A percentile compares a stretch with the other conserved stretches of the same genome.
Conservation (phyloP, 2,329 filamentous ascomycete genomes). For the Cephalotrichum gorgonifer region DNA sequence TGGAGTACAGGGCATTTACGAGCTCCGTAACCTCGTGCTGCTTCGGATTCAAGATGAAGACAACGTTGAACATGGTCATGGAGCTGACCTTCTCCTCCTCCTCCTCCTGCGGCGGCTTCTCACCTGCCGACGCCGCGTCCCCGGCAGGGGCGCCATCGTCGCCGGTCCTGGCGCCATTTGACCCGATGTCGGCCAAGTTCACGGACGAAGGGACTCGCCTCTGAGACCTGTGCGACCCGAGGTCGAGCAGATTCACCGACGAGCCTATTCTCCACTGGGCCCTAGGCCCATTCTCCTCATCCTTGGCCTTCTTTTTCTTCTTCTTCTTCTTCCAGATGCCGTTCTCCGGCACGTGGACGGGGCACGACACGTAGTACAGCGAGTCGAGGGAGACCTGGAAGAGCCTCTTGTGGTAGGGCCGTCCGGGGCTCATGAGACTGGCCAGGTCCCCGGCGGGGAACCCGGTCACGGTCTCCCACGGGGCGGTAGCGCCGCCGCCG, state of each 20-base stretch:
- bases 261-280: too few species aligned
- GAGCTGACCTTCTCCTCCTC: conserved; percentile 53
- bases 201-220: not conserved
- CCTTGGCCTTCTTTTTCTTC: conserved; percentile 13
- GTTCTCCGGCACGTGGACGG: conserved; percentile 70
- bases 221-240: not conserved
- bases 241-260: not conserved
- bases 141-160: too few species aligned
- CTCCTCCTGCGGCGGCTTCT: conserved; percentile 15
- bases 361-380: conserved; percentile 70
- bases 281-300: not conserved
- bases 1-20: conserved; percentile 68
- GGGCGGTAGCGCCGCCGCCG: conserved; percentile 47
- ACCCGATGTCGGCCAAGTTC: too few species aligned
- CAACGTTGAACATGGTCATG: conserved; percentile 97
- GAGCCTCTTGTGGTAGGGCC: conserved; percentile 67
- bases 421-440: conserved; percentile 65
- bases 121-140: too few species aligned
- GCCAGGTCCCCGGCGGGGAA: conserved; percentile 69
- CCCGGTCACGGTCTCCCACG: conserved; percentile 65
- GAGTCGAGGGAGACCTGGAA: conserved; percentile 79
- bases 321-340: conserved; percentile 54
- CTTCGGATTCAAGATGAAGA: conserved; percentile 79
- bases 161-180: too few species aligned
- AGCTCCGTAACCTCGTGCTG: conserved; percentile 66